These are phyloP conservation scores for Nakazawaea sp. DNA, from an alignment of 805 yeast genomes.

Conservation along the genomic window DNA sequence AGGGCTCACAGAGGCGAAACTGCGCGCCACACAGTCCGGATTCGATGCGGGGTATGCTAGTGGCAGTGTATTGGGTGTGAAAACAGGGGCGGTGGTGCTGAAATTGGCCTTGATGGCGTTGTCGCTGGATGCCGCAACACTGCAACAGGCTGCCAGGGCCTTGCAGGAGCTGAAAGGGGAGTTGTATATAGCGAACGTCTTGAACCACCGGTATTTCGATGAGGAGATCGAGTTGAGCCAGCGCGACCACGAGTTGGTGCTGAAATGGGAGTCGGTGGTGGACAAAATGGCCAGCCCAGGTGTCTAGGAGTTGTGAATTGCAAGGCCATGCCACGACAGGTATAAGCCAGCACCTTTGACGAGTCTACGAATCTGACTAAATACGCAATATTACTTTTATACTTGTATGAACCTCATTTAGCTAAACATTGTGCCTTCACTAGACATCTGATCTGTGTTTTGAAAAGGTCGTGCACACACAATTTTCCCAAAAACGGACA, in stretches of 20 bases:
- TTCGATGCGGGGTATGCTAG: slow-evolving; percentile 73
- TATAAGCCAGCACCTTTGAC: too few relatives aligned
- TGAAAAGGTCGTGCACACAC: too few relatives aligned
- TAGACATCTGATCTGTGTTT: too few relatives aligned
- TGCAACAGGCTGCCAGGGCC: background rate
- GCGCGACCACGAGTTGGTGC: slow-evolving; percentile 22
- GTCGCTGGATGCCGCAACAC: background rate
- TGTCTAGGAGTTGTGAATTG: too few relatives aligned
- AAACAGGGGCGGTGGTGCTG: slow-evolving; percentile 63
- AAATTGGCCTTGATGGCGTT: slow-evolving; percentile 17
- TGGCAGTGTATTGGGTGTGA: slow-evolving; percentile 66
- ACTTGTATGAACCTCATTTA: too few relatives aligned
- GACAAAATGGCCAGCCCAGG: too few relatives aligned
- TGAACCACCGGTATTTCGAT: slow-evolving; percentile 49
- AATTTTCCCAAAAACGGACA: too few relatives aligned
- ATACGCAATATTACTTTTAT: too few relatives aligned
- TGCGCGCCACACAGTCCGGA: slow-evolving; percentile 64
- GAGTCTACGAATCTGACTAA: too few relatives aligned
- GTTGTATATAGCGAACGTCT: slow-evolving; percentile 49
- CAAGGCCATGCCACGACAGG: too few relatives aligned
- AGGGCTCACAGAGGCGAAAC: slow-evolving; percentile 67
- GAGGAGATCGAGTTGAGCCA: slow-evolving; percentile 31
- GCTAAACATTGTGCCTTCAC: too few relatives aligned
- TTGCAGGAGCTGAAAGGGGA: slow-evolving; percentile 40
- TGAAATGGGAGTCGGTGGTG: slow-evolving; percentile 17